phyloP scores from a whole-genome alignment of 371 early-diverging fungal species.

The Conidiobolus coronatus region DNA sequence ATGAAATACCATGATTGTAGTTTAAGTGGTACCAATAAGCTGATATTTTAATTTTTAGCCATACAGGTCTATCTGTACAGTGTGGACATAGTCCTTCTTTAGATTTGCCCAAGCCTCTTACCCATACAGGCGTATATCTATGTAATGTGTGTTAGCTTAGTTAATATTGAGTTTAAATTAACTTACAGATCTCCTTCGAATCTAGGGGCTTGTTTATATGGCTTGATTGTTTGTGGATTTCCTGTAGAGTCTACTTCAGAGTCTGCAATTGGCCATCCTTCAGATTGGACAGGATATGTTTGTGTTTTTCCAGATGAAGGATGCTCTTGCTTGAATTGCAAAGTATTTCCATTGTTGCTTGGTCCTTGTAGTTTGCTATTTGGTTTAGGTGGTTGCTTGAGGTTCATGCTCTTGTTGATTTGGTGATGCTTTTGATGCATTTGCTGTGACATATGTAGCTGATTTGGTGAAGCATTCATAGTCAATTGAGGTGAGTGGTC shows the following conservation, averaged over 20 bases:
- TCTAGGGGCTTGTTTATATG: conserved; percentile 7
- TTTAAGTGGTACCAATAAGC: conserved; percentile 12
- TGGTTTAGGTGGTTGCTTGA: too few relatives aligned
- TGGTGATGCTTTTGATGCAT: too few relatives aligned
- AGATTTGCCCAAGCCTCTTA: conserved; percentile 9
- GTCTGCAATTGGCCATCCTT: too few relatives aligned
- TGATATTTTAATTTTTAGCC: conserved; percentile 10
- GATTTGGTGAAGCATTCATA: too few relatives aligned
- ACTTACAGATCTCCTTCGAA: conserved; percentile 10
- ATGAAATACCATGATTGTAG: conserved; percentile 10
- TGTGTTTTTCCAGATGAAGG: too few relatives aligned
- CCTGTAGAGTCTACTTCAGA: background rate
- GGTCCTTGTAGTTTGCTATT: too few relatives aligned
- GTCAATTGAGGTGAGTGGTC: too few relatives aligned
- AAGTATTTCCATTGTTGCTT: too few relatives aligned
- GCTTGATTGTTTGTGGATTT: background rate
- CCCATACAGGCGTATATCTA: conserved; percentile 11
- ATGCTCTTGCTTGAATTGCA: too few relatives aligned
- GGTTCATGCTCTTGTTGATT: too few relatives aligned
- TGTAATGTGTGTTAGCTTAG: background rate
- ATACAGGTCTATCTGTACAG: conserved; percentile 6
- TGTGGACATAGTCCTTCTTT: conserved; percentile 11
- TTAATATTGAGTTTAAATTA: background rate
- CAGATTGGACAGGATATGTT: too few relatives aligned
- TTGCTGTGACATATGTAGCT: too few relatives aligned